Evolutionary conservation across 129 eudicot species (phyloP), one percentile per base, ranked within the genome.

Genomic region (Pseudognaphalium luteoalbum): DNA sequence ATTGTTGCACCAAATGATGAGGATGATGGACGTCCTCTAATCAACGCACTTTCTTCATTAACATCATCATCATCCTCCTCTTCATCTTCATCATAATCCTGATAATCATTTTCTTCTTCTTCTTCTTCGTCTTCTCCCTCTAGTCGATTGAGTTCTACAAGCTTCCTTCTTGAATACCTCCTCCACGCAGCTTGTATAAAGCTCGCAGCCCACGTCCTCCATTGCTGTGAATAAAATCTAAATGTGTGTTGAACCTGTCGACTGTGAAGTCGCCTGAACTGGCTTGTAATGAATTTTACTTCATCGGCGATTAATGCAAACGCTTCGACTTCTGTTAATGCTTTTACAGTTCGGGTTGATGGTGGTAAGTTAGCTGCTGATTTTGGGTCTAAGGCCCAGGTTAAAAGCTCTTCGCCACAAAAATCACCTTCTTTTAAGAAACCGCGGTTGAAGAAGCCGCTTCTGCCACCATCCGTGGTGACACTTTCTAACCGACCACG

Each of bases 161-260:
- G 28, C 72, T 86, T 92, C 72, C 98, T 80, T 41, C 96, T 85
- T 0, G 86, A 78, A 77, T 86, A 77, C 59, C 96, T 72, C 21
- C 98, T 65, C 96, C 98, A 92, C 2, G 96, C 92, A 5, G 98
- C 98, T 59, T 92, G 98, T n/a, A 92, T 92, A 47, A 87, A 92
- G 59, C 87, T 85, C 15, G 96, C 90, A 4, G 94, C 98, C 98
- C 98, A 92, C 29, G 96, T 92, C 79, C 98, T 79, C 98, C 98
- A 90, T 67, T 90, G 97, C 65, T 92, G 97, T 0, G 97, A 92
- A 75, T 92, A 92, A 51, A 87, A 92, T 3, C 97, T 81, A 73
- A 90, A 90, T 1, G 98, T 90, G 66, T 92, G 98, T 76, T 92
- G 98, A 47, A 92, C 94, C 65, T 92, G 96, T 59, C 96, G 84